Conservation (phyloP, 495 filamentous ascomycete species). For the Xylaria nigripes region DNA sequence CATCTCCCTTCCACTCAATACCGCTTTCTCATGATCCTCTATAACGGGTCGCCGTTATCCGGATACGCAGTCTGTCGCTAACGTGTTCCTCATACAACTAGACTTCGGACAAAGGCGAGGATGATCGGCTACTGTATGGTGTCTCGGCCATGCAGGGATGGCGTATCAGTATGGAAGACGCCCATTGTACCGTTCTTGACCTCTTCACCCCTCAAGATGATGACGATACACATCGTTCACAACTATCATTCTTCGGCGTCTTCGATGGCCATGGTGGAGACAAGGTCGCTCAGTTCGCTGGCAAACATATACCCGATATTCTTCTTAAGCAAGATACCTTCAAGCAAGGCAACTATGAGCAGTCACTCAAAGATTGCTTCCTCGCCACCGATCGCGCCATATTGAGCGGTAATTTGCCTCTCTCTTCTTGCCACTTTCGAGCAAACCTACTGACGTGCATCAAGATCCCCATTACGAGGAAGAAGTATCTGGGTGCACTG, state of each 20-base stretch:
- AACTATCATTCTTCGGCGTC: constrained; percentile 92
- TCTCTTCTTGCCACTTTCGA: background rate
- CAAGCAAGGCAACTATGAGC: constrained; percentile 82
- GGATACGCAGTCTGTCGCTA: background rate
- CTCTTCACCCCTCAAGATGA: constrained; percentile 56
- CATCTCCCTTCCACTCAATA: constrained; percentile 13
- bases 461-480: constrained; percentile 93
- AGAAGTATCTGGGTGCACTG: constrained; percentile 95
- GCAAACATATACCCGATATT: constrained; percentile 89
- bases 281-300: constrained; percentile 88
- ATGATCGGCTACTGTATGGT: constrained; percentile 87
- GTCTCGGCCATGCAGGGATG: constrained; percentile 99
- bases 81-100: constrained; percentile 29
- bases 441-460: constrained; percentile 12
- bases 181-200: constrained; percentile 83
- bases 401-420: constrained; percentile 62
- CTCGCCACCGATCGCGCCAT: constrained; percentile 93
- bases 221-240: constrained; percentile 55
- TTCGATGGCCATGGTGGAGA: constrained; percentile 97
- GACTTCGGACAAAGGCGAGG: constrained; percentile 80
- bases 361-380: constrained; percentile 95
- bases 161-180: constrained; percentile 99
- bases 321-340: constrained; percentile 90
- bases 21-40: constrained; percentile 3
- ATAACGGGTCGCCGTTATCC: constrained; percentile 13